Evolutionary conservation across 768 basidiomycete species (phyloP), one percentile per base, ranked within the genome.

Genomic region (Xanthoconium stramineum): DNA sequence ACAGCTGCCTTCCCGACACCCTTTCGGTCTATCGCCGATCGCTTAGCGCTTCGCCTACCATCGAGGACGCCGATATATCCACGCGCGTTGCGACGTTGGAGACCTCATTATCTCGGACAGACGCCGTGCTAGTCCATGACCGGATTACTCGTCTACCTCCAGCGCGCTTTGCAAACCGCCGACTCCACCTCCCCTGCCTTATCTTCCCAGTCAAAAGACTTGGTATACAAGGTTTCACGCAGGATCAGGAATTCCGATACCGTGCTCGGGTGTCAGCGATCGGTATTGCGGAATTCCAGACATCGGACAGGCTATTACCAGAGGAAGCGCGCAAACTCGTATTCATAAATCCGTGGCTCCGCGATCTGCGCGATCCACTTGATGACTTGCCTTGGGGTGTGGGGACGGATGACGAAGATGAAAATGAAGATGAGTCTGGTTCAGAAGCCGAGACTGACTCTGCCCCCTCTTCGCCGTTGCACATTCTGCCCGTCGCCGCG

Each of bases 1-100:
- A 24, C 24, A 24, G 24, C 4, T 61, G 60, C 28, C 51, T 61
- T 30, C 59, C 60, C 0, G 36, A 14, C 8, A 20, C 47, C 12
- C 43, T 61, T 32, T 17, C 44, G 1, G 43, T 53, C 5, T 61
- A 56, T 11, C 33, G 19, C 5, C 28, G 36, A 13, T 10, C 14
- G 0, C 44, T 46, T 0, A 9, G 11, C 2, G 13, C 8, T 15
- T 20, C 28, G 0, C 8, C 32, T n/a, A 11, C 29, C 11, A 39
- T 38, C 13, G 32, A 29, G 1, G 30, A 36, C 13, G 1, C 11
- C 0, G 39, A 47, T 9, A 47, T 57, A 46, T 30, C 42, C 9
- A 24, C 1, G 5, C 39, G 39, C 3, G 40, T 53, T 38, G n/a
- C 24, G 3, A 7, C 3, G 1, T 37, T 44, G 1, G 1, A n/a